Conservation (phyloP, 2,329 filamentous ascomycete genomes). For the Xylariaceae sp. region DNA sequence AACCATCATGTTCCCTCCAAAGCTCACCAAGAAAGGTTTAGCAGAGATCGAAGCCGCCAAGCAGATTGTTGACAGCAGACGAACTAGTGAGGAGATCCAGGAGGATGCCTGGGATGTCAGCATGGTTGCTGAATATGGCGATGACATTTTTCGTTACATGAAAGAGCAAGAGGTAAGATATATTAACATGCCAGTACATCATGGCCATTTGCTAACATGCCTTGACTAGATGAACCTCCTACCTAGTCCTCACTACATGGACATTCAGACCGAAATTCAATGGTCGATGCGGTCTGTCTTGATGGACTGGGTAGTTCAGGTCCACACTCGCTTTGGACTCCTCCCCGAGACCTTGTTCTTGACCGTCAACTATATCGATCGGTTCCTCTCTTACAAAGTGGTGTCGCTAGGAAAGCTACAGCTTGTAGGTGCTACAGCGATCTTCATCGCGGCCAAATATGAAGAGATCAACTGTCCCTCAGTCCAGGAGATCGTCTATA, state of each 20-base stretch:
- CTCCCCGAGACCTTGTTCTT: slow-evolving; percentile 95
- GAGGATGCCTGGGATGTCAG: slow-evolving; percentile 93
- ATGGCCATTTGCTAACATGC: slow-evolving; percentile 27
- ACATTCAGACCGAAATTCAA: slow-evolving; percentile 93
- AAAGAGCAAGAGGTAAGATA: slow-evolving; percentile 78
- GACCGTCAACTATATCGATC: slow-evolving; percentile 95
- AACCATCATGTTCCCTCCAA: slow-evolving; percentile 71
- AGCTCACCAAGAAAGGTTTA: slow-evolving; percentile 70
- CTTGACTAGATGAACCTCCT: slow-evolving; percentile 72
- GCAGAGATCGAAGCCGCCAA: slow-evolving; percentile 74
- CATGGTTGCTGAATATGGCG: slow-evolving; percentile 96
- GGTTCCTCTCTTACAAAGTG: slow-evolving; percentile 92
- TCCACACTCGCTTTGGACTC: slow-evolving; percentile 88
- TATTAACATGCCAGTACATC: neutral
- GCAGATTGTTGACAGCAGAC: slow-evolving; percentile 69
- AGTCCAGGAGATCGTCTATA: slow-evolving; percentile 93
- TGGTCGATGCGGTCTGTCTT: slow-evolving; percentile 98
- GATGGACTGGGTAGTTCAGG: slow-evolving; percentile 98
- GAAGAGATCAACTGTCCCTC: slow-evolving; percentile 99
- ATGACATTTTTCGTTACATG: slow-evolving; percentile 96
- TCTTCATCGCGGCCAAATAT: slow-evolving; percentile 96
- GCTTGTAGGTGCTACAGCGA: slow-evolving; percentile 92
- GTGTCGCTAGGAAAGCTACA: slow-evolving; percentile 95
- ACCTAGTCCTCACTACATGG: slow-evolving; percentile 95
- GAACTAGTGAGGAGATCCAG: slow-evolving; percentile 76